These are phyloP conservation scores for Podospora pseudopauciseta DNA, from an alignment of 495 filamentous ascomycete genomes.

Conservation along the genomic window DNA sequence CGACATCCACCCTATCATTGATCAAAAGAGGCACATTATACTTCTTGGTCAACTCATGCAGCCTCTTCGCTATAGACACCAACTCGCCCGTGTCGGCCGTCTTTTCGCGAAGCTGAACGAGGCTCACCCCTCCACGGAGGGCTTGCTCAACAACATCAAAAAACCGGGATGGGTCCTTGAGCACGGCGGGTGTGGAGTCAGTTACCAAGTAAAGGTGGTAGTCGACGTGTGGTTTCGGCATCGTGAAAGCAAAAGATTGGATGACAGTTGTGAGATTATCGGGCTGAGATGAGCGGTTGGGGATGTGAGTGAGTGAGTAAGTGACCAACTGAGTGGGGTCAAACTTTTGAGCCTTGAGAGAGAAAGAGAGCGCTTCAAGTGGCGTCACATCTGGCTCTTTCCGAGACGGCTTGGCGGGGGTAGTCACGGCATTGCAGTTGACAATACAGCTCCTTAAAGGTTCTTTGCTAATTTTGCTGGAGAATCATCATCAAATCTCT, in stretches of 20 bases:
- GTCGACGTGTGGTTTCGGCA: conserved; percentile 36
- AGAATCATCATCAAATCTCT: too few relatives aligned
- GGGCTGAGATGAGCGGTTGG: neutral
- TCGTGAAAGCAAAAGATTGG: conserved; percentile 14
- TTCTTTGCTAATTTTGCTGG: too few relatives aligned
- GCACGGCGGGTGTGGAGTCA: conserved; percentile 77
- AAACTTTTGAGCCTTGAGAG: neutral
- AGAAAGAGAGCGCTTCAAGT: neutral
- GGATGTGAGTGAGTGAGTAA: neutral
- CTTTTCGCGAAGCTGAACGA: conserved; percentile 92
- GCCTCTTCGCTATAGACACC: conserved; percentile 62
- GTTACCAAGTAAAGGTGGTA: conserved; percentile 85
- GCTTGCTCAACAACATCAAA: conserved; percentile 68
- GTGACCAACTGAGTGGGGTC: neutral
- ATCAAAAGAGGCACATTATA: conserved; percentile 79
- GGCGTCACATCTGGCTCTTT: neutral
- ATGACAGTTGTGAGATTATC: neutral
- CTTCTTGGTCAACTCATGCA: conserved; percentile 66
- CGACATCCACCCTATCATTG: conserved; percentile 94
- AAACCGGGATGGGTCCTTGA: conserved; percentile 65
- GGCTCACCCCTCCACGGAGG: conserved; percentile 74
- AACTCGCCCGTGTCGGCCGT: conserved; percentile 69
- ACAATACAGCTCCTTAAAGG: too few relatives aligned
- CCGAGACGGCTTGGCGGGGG: neutral
- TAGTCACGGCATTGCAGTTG: neutral